phyloP scores from a whole-genome alignment of 1,284 basidiomycete species.

The Cryptococcus sp. region DNA sequence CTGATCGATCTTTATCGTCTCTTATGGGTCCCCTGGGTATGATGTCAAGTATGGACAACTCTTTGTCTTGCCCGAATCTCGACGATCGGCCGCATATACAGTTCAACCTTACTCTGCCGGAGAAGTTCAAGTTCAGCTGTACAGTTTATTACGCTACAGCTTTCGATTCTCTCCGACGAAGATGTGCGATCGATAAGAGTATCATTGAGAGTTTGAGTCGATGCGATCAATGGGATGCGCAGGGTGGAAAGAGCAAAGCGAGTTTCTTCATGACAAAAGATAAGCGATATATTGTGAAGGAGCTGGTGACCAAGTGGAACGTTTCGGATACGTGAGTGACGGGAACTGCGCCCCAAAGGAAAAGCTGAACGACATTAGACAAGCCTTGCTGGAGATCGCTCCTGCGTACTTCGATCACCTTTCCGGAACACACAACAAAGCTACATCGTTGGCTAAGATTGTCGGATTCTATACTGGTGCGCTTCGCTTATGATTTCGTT shows the following conservation, averaged over 20 bases:
- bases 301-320: slow-evolving; percentile 74
- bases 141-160: slow-evolving; percentile 73
- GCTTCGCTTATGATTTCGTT: not conserved
- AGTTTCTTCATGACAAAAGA: slow-evolving; percentile 75
- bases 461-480: slow-evolving; percentile 65
- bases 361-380: slow-evolving; percentile 48
- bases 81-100: slow-evolving; percentile 71
- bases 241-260: slow-evolving; percentile 54
- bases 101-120: slow-evolving; percentile 69
- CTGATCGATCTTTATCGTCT: slow-evolving; percentile 23
- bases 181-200: slow-evolving; percentile 63
- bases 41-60: slow-evolving; percentile 21
- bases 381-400: slow-evolving; percentile 67
- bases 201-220: slow-evolving; percentile 60
- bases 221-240: slow-evolving; percentile 64
- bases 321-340: slow-evolving; percentile 67
- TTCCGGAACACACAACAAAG: slow-evolving; percentile 60
- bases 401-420: slow-evolving; percentile 72
- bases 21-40: slow-evolving; percentile 21
- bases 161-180: slow-evolving; percentile 61
- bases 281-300: slow-evolving; percentile 72
- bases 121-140: slow-evolving; percentile 66
- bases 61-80: slow-evolving; percentile 26
- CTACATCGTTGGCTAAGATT: slow-evolving; percentile 67
- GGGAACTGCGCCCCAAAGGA: not conserved